Base-by-base conservation (phyloP, 176 grass and related monocot species). In the Musa itinerans region DNA sequence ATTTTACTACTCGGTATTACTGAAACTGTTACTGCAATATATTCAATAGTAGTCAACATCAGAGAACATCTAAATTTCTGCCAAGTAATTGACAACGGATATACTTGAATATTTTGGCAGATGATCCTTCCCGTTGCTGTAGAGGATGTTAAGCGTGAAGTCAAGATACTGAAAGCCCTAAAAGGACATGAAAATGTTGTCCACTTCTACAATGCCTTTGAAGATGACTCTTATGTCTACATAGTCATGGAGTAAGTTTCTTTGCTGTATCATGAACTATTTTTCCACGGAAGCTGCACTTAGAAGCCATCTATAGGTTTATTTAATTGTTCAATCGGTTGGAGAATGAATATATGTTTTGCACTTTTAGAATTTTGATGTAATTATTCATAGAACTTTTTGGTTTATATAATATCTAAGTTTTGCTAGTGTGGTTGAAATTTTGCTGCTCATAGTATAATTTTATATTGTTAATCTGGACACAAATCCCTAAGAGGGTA, bases 211-310 rank as follows among this genome's bases (percentile, higher is more conserved):
- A 92, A 90, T 86, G 87, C 93, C 74, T 96, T 88, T 59, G 93
- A 96, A 83, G 93, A 96, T 79, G 87, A 85, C 50, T 57, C 59
- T 71, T 96, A 85, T 88, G 89, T 92, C 21, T 96, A 90, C 74
- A 96, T 96, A 82, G 93, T 92, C 76, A 96, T 96, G 93, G 93
- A 96, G 93, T 96, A 96, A 88, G 93, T 81, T 82, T 43, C 77
- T 26, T 68, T 70, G 8, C 61, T 75, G 54, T 19, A 17, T 10
- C 15, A 25, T 43, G 19, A 15, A 15, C 4, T 34, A 26, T 68
- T 10, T 68, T 27, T 26, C 15, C 14, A 68, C 2, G 2, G 65
- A 29, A 68, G 14, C 1, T 15, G 15, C 14, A 29, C 25, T 16
- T 12, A 29, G 9, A 17, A 16, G 8, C 14, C 2, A 29, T 19